Conservation (phyloP, 306 rosid genomes). For the Rubus idaeus region DNA sequence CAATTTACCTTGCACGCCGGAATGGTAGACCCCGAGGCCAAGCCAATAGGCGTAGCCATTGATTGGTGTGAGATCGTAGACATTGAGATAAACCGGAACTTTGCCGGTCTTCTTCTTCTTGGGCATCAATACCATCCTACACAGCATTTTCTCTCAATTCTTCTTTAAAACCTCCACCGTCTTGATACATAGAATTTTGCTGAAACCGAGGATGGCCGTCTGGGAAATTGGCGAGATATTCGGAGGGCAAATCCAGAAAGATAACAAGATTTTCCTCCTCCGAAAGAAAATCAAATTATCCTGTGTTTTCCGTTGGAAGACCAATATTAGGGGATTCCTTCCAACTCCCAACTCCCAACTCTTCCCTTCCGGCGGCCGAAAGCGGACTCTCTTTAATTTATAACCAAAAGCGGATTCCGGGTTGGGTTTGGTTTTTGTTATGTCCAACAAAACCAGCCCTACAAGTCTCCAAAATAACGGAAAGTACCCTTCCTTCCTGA, state of each 20-base stretch:
- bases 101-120: constrained; percentile 73
- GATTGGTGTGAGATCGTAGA: constrained; percentile 86
- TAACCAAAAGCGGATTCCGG: background rate
- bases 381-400: constrained; percentile 10
- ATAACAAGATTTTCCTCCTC: background rate
- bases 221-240: background rate
- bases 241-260: background rate
- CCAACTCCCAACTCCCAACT: background rate
- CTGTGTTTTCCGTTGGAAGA: background rate
- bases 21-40: constrained; percentile 95
- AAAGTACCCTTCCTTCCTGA: background rate
- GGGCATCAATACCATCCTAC: constrained; percentile 45
- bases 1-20: constrained; percentile 82
- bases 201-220: constrained; percentile 9
- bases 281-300: too few species aligned
- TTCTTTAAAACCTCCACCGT: background rate
- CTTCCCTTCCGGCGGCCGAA: constrained; percentile 35
- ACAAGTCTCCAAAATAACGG: background rate
- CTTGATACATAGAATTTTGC: background rate
- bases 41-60: constrained; percentile 95
- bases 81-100: constrained; percentile 83
- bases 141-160: constrained; percentile 39
- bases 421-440: too few species aligned
- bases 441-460: background rate
- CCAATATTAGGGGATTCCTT: constrained; percentile 20